These are phyloP conservation scores for Platanthera guangdongensis DNA, from an alignment of 106 monocot species.

Conservation along the genomic window DNA sequence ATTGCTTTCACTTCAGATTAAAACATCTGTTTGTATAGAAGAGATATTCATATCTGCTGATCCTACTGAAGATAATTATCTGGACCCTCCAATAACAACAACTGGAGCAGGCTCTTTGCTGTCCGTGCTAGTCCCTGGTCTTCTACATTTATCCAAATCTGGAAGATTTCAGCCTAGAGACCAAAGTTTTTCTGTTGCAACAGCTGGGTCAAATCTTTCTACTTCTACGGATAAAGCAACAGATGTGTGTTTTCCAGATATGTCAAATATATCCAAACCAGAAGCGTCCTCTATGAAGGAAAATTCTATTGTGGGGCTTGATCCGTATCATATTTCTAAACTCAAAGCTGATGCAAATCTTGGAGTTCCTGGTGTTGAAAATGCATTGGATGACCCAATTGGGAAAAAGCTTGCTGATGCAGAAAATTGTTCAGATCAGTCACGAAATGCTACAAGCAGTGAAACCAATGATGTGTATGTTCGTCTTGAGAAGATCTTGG, in stretches of 20 bases:
- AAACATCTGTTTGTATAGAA: conserved; percentile 49
- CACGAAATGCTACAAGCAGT: conserved; percentile 8
- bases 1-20: conserved; percentile 69
- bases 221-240: conserved; percentile 8
- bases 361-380: conserved; percentile 20
- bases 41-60: conserved; percentile 88
- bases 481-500: conserved; percentile 46
- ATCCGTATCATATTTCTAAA: conserved; percentile 9
- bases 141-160: conserved; percentile 62
- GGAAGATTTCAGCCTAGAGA: conserved; percentile 17
- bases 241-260: conserved; percentile 10
- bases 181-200: conserved; percentile 12
- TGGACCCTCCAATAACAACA: conserved; percentile 18
- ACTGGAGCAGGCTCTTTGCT: conserved; percentile 47
- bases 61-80: conserved; percentile 40
- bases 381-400: conserved; percentile 30
- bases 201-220: conserved; percentile 9
- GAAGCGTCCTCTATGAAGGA: conserved; percentile 6
- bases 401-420: background rate
- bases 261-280: background rate
- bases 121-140: conserved; percentile 67
- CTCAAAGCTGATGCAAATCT: conserved; percentile 18
- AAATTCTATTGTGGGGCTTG: background rate
- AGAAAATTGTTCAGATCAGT: conserved; percentile 7
- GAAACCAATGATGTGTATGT: conserved; percentile 15